These are phyloP conservation scores for Hyphopichia wangnamkhiaoensis DNA, from an alignment of 1,139 yeast genomes.

Conservation along the genomic window DNA sequence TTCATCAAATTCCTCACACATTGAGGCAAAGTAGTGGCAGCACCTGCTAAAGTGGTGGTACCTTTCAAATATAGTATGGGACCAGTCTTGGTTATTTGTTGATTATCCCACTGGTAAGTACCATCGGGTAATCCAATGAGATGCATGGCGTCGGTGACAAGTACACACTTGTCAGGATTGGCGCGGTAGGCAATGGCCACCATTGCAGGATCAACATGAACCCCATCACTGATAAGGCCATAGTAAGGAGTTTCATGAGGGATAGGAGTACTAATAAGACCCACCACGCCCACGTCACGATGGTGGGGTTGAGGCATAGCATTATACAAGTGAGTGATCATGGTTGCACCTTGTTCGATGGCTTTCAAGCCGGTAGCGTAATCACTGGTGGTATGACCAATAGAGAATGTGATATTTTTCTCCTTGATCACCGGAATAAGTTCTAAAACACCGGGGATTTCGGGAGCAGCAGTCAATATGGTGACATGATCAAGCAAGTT, in stretches of 20 bases:
- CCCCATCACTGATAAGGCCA: constrained; percentile 64
- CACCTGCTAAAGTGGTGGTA: constrained; percentile 64
- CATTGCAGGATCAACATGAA: constrained; percentile 63
- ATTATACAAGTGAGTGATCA: constrained; percentile 65
- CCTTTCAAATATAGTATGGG: constrained; percentile 51
- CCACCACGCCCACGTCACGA: constrained; percentile 61
- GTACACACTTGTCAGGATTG: constrained; percentile 55
- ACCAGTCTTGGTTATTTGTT: constrained; percentile 52
- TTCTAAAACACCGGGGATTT: constrained; percentile 55
- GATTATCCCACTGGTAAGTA: constrained; percentile 49
- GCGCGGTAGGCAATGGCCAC: constrained; percentile 55
- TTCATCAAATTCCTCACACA: constrained; percentile 54
- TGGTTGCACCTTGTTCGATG: constrained; percentile 52
- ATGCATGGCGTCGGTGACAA: constrained; percentile 67
- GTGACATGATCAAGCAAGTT: constrained; percentile 45
- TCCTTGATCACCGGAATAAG: constrained; percentile 42
- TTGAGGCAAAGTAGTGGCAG: constrained; percentile 58
- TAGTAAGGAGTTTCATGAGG: constrained; percentile 46
- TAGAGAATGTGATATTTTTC: constrained; percentile 45
- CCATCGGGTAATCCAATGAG: constrained; percentile 56
- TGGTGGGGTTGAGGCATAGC: constrained; percentile 73
- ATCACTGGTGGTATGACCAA: constrained; percentile 59
- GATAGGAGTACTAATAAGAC: constrained; percentile 48
- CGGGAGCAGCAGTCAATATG: constrained; percentile 66
- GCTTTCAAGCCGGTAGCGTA: constrained; percentile 53